Conservation (phyloP, 768 basidiomycete species). For the Terana coerulea region DNA sequence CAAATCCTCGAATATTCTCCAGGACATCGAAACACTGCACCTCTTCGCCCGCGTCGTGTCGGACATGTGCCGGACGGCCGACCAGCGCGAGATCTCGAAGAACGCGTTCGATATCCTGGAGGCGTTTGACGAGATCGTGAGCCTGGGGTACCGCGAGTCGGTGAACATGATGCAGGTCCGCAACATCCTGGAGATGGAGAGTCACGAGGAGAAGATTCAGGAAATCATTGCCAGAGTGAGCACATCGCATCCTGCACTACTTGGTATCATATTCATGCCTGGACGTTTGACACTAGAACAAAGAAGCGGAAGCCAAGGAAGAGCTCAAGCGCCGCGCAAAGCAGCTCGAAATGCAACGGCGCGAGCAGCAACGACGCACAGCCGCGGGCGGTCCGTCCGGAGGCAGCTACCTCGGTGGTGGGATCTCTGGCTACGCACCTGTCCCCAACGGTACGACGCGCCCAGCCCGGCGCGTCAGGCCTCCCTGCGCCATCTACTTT, state of each 20-base stretch:
- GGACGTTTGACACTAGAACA: conserved; percentile 58
- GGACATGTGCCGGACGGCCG: conserved; percentile 81
- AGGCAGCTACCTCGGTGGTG: conserved; percentile 62
- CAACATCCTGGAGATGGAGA: conserved; percentile 84
- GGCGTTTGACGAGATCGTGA: conserved; percentile 96
- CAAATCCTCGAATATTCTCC: conserved; percentile 97
- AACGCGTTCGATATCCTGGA: conserved; percentile 92
- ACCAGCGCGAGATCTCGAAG: conserved; percentile 85
- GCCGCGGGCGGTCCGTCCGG: conserved; percentile 47
- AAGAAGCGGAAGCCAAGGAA: conserved; percentile 98
- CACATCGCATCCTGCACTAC: conserved; percentile 4
- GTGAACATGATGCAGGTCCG: conserved; percentile 77
- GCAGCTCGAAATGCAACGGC: conserved; percentile 95
- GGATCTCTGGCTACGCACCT: conserved; percentile 65
- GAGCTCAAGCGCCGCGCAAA: conserved; percentile 97
- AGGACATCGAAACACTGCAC: conserved; percentile 95
- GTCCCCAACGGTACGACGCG: conserved; percentile 68
- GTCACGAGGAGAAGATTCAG: conserved; percentile 92
- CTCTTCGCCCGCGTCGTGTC: conserved; percentile 93
- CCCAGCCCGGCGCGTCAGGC: conserved; percentile 40
- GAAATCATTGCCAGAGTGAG: conserved; percentile 94
- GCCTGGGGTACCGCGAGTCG: conserved; percentile 79
- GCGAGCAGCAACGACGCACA: conserved; percentile 85
- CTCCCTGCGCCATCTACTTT: conserved; percentile 46
- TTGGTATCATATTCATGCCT: background rate